Evolutionary conservation across 305 asterid species (phyloP), one percentile per base, ranked within the genome.

Genomic region (Ajuga reptans): DNA sequence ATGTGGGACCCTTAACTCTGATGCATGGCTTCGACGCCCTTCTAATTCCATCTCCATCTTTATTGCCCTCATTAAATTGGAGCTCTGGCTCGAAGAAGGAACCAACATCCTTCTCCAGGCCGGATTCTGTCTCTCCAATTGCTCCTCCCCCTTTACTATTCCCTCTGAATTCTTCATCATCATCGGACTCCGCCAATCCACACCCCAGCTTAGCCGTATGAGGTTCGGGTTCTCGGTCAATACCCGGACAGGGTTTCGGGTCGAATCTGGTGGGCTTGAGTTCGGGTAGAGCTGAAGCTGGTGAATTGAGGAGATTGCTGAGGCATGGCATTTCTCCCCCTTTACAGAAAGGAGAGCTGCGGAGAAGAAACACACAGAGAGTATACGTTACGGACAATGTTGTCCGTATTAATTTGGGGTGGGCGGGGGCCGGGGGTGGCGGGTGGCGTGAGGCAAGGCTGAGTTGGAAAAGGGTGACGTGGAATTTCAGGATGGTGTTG

Each of bases 241-340:
- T 7, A 49, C 11, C 24, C 62, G 64, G 78, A 36, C 50, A 70
- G 17, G 15, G 24, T 24, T 37, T 46, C 12, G 58, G 60, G 51
- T 7, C 61, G 42, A 39, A 11, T 47, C 49, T 69, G 37, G 72
- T 21, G 52, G 75, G 75, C 72, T 79, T 84, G 63, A 75, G 69
- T 10, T 81, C 75, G 1, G 71, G 67, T 4, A 74, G 11, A 54
- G 78, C 42, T 17, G 84, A 61, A 49, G 76, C 58, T 0, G 72
- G 68, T 3, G 82, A 63, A 50, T 34, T 75, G 43, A 68, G 47
- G 76, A 65, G 78, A 71, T 81, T 81, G 59, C 64, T 77, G 0
- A 79, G 81, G 77, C 75, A 76, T 55, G 89, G 85, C 89, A 84
- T 84, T 15, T 56, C 62, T 45, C 14, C 57, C 60, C 1, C 12